Evolutionary conservation across 192 early-diverging fungal species (phyloP).

Genomic region (Podila epicladia): DNA sequence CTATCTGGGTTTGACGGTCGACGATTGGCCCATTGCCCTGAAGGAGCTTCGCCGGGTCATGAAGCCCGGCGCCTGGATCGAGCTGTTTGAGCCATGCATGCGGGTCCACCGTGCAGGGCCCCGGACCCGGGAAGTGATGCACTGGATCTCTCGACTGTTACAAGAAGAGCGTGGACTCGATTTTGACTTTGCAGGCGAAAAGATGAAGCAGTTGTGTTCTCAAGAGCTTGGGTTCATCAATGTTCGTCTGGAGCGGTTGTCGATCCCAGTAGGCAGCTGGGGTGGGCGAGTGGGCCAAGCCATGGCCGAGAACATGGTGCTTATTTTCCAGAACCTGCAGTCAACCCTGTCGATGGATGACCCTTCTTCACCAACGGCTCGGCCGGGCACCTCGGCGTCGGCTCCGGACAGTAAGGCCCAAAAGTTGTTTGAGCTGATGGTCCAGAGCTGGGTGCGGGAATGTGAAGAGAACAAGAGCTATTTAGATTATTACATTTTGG

Average conservation of each 20-base stretch:
- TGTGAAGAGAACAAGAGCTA: slow-evolving; percentile 46
- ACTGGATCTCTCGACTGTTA: slow-evolving; percentile 38
- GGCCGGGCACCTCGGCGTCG: not conserved
- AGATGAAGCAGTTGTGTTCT: slow-evolving; percentile 40
- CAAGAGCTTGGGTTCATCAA: slow-evolving; percentile 43
- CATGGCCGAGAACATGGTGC: slow-evolving; percentile 52
- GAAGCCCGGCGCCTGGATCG: slow-evolving; percentile 54
- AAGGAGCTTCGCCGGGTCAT: slow-evolving; percentile 46
- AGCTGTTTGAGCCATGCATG: slow-evolving; percentile 52
- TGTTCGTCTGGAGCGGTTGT: slow-evolving; percentile 38
- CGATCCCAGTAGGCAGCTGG: slow-evolving; percentile 49
- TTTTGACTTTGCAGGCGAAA: slow-evolving; percentile 49
- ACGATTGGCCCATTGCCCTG: slow-evolving; percentile 49
- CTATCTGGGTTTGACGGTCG: slow-evolving; percentile 37
- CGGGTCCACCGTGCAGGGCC: slow-evolving; percentile 39
- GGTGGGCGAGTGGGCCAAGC: slow-evolving; percentile 44
- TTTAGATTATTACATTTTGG: slow-evolving; percentile 43
- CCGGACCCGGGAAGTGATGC: slow-evolving; percentile 44
- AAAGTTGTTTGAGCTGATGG: slow-evolving; percentile 41
- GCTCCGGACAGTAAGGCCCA: slow-evolving; percentile 1
- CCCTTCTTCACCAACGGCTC: no score
- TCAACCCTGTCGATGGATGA: slow-evolving; percentile 25
- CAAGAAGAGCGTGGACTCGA: slow-evolving; percentile 49
- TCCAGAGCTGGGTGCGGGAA: slow-evolving; percentile 47
- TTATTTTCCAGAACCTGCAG: slow-evolving; percentile 47